Conservation (phyloP, 2,329 filamentous ascomycete genomes). For the Xylaria digitata region DNA sequence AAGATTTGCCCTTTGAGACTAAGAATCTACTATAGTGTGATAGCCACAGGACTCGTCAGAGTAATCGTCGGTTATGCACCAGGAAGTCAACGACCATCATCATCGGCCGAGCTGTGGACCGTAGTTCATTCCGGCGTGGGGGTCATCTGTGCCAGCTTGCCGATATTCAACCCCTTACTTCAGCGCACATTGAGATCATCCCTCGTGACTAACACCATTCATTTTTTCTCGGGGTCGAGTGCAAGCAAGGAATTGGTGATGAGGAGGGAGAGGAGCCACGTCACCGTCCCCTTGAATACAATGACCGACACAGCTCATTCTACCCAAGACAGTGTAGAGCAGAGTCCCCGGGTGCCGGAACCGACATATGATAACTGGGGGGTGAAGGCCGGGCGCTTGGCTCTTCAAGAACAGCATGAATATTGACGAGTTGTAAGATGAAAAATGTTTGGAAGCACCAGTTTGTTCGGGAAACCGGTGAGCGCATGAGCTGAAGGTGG, state of each 20-base stretch:
- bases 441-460: too few relatives aligned
- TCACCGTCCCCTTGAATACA: neutral
- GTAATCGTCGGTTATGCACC: constrained; percentile 20
- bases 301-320: neutral
- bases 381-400: neutral
- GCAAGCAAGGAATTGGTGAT: neutral
- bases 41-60: constrained; percentile 21
- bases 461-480: too few relatives aligned
- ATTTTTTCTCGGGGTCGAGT: neutral
- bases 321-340: neutral
- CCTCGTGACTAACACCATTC: constrained; percentile 2
- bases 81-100: constrained; percentile 23
- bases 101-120: constrained; percentile 18
- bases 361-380: neutral
- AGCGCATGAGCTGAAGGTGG: too few relatives aligned
- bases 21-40: constrained; percentile 2
- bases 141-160: constrained; percentile 29
- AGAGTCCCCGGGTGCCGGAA: neutral
- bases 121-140: constrained; percentile 24
- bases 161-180: constrained; percentile 24
- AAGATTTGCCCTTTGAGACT: neutral
- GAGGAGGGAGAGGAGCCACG: neutral
- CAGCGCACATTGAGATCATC: constrained; percentile 9
- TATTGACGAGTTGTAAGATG: too few relatives aligned
- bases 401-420: neutral